phyloP scores from a whole-genome alignment of 257 asterid species.

The Ilex asprella region DNA sequence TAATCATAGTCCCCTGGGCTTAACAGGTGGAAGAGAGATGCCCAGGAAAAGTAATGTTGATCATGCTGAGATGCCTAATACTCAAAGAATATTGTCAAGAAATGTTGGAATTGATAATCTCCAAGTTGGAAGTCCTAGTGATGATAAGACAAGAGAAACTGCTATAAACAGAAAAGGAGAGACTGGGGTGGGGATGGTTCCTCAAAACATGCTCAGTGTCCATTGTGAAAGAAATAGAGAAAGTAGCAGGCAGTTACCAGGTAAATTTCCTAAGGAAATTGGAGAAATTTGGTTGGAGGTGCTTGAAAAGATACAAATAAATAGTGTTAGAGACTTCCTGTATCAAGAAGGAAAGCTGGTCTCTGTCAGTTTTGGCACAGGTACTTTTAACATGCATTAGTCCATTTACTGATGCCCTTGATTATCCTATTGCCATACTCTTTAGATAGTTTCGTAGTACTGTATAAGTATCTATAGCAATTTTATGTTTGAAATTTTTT shows the following conservation, averaged over 20 bases:
- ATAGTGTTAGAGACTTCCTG: slow-evolving; percentile 67
- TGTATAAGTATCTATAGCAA: not conserved
- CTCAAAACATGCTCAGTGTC: slow-evolving; percentile 21
- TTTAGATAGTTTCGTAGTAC: not conserved
- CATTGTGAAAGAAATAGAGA: slow-evolving; percentile 28
- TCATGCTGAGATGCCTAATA: slow-evolving; percentile 28
- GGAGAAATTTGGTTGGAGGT: slow-evolving; percentile 80
- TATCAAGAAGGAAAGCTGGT: slow-evolving; percentile 74
- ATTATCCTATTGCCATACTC: not conserved
- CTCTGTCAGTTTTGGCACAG: slow-evolving; percentile 78
- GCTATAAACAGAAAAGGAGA: slow-evolving; percentile 22
- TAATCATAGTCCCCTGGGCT: slow-evolving; percentile 53
- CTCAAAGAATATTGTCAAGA: slow-evolving; percentile 18
- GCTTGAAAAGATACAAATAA: slow-evolving; percentile 54
- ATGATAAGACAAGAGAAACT: slow-evolving; percentile 25
- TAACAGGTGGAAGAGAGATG: slow-evolving; percentile 33
- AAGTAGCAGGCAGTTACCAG: slow-evolving; percentile 23
- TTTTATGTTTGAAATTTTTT: not conserved
- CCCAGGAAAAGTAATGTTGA: slow-evolving; percentile 49
- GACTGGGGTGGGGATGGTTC: slow-evolving; percentile 23
- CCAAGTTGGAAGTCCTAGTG: slow-evolving; percentile 40
- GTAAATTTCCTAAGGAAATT: slow-evolving; percentile 30
- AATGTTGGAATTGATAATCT: slow-evolving; percentile 21
- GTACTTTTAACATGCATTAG: slow-evolving; percentile 27
- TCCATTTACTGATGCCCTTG: not conserved